Evolutionary conservation across 805 yeast species (phyloP).

Genomic region (Candida oleophila): DNA sequence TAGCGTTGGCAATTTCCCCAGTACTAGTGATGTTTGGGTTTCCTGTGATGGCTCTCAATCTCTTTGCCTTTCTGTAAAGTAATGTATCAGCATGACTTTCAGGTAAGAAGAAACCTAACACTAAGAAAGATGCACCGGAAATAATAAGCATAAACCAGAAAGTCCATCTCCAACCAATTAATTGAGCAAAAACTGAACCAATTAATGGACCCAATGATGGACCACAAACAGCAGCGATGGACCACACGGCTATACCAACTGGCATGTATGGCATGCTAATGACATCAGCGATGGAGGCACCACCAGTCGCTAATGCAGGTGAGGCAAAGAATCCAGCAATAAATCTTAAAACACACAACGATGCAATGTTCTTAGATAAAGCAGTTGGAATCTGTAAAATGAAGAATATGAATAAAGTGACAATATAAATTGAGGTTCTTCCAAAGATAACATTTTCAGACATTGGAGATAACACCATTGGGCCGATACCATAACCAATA

Average conservation of each 20-base stretch:
- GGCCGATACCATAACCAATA: slow-evolving; percentile 60
- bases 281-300: slow-evolving; percentile 51
- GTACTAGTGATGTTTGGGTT: slow-evolving; percentile 36
- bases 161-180: slow-evolving; percentile 51
- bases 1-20: slow-evolving; percentile 24
- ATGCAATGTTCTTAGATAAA: slow-evolving; percentile 45
- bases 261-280: slow-evolving; percentile 38
- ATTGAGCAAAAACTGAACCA: slow-evolving; percentile 45
- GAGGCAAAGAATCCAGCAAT: slow-evolving; percentile 51
- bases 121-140: slow-evolving; percentile 34
- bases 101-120: slow-evolving; percentile 43
- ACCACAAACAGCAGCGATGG: slow-evolving; percentile 48
- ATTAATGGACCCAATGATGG: slow-evolving; percentile 52
- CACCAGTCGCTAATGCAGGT: slow-evolving; percentile 54
- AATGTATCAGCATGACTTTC: slow-evolving; percentile 46
- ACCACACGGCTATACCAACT: slow-evolving; percentile 46
- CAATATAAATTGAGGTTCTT: slow-evolving; percentile 44
- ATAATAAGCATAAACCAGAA: slow-evolving; percentile 51
- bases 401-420: slow-evolving; percentile 42
- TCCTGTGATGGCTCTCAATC: slow-evolving; percentile 43
- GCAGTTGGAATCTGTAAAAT: slow-evolving; percentile 54
- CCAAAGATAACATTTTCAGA: slow-evolving; percentile 52
- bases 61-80: slow-evolving; percentile 38
- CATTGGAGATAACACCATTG: slow-evolving; percentile 53
- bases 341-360: slow-evolving; percentile 47